Conservation (phyloP, 1,139 yeast species). For the Yamadazyma spencermartinsiae region DNA sequence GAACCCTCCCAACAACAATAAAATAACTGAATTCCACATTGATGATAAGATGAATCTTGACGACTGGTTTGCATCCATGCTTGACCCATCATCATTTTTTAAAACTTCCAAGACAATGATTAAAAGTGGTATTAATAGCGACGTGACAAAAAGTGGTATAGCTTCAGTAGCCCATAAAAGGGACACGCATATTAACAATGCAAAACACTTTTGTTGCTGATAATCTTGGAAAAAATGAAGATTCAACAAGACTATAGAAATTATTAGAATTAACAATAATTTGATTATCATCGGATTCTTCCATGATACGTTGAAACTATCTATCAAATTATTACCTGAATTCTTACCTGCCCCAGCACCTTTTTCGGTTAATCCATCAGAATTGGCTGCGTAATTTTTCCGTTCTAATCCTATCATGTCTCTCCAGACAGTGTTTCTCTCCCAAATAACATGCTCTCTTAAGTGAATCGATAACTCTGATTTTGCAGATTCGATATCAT, state of each 20-base stretch:
- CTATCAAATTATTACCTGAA: slow-evolving; percentile 10
- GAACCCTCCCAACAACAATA: slow-evolving; percentile 70
- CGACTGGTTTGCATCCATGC: slow-evolving; percentile 54
- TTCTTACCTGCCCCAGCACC: slow-evolving; percentile 5
- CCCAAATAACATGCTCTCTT: slow-evolving; percentile 80
- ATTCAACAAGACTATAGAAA: slow-evolving; percentile 50
- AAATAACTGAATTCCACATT: slow-evolving; percentile 77
- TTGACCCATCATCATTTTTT: slow-evolving; percentile 56
- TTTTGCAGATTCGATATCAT: slow-evolving; percentile 43
- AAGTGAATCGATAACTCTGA: slow-evolving; percentile 58
- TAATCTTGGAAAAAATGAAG: slow-evolving; percentile 64
- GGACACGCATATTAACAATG: slow-evolving; percentile 76
- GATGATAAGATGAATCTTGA: slow-evolving; percentile 55
- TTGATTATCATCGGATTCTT: slow-evolving; percentile 48
- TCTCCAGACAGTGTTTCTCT: slow-evolving; percentile 95
- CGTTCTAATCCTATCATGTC: slow-evolving; percentile 89
- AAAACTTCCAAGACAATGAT: slow-evolving; percentile 56
- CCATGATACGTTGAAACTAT: slow-evolving; percentile 38
- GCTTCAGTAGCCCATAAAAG: slow-evolving; percentile 85
- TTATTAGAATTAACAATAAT: slow-evolving; percentile 41
- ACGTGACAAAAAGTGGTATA: slow-evolving; percentile 67
- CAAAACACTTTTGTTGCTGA: slow-evolving; percentile 76
- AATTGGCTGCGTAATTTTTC: slow-evolving; percentile 44
- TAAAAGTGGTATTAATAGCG: slow-evolving; percentile 60
- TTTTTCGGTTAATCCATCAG: slow-evolving; percentile 11